Conservation (phyloP, 352 stramenopile species). For the Pythium brachiatum region DNA sequence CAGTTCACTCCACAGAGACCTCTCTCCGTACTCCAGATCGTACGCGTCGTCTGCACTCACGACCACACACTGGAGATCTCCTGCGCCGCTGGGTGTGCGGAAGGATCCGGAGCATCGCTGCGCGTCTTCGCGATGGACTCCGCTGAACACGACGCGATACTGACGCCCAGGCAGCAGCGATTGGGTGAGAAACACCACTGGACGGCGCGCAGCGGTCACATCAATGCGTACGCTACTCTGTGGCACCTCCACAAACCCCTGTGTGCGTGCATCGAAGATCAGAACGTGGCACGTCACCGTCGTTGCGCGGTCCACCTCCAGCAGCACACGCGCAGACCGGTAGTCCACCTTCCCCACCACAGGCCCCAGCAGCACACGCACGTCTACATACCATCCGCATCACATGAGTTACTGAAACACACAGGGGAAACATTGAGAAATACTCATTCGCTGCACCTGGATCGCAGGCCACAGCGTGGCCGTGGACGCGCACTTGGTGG, state of each 20-base stretch:
- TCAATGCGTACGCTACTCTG: constrained; percentile 28
- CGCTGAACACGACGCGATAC: constrained; percentile 63
- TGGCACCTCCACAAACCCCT: constrained; percentile 38
- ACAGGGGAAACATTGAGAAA: too few relatives aligned
- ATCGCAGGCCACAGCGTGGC: constrained; percentile 18
- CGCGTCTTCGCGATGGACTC: constrained; percentile 43
- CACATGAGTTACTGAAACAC: too few relatives aligned
- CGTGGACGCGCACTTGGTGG: constrained; percentile 33
- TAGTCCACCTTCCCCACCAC: constrained; percentile 66
- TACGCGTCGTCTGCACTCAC: constrained; percentile 57
- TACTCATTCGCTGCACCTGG: too few relatives aligned
- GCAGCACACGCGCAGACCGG: constrained; percentile 47
- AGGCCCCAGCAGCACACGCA: constrained; percentile 57
- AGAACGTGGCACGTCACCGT: constrained; percentile 52
- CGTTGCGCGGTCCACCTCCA: constrained; percentile 49
- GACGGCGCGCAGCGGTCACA: constrained; percentile 28
- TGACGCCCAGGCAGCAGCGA: constrained; percentile 45
- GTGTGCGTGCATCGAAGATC: constrained; percentile 36
- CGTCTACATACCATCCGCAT: constrained; percentile 20
- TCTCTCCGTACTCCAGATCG: constrained; percentile 41
- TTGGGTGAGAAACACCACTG: constrained; percentile 41
- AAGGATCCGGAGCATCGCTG: constrained; percentile 35
- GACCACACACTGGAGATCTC: constrained; percentile 28
- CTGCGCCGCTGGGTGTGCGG: constrained; percentile 37
- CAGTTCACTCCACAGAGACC: constrained; percentile 48